Percentiles rank a stretch among this genome's conserved stretches.
phyloP scores from a whole-genome alignment of 2,329 filamentous ascomycete genomes.

The Aspergillus clavatus region DNA sequence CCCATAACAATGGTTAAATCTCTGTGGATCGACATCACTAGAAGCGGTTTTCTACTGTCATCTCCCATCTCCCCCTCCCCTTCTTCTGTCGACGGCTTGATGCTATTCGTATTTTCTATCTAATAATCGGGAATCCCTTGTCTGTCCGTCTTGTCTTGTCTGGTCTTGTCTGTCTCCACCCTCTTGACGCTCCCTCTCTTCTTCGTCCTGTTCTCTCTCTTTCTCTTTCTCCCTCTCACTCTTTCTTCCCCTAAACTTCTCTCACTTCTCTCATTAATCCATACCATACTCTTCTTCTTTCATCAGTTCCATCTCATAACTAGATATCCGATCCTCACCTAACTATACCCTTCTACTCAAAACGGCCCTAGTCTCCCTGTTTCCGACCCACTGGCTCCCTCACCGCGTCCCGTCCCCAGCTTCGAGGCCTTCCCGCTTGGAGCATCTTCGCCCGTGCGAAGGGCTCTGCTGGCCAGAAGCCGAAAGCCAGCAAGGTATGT shows the following conservation, averaged over 20 bases:
- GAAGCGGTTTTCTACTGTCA: neutral
- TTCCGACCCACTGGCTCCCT: constrained; percentile 4
- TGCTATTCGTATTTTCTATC: too few species aligned
- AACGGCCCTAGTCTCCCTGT: neutral
- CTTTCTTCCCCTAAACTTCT: constrained; percentile 8
- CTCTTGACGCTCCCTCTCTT: constrained; percentile 9
- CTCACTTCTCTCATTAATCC: constrained; percentile 3
- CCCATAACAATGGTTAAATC: neutral
- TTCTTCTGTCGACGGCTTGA: too few species aligned
- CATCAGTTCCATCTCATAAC: neutral
- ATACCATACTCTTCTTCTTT: neutral
- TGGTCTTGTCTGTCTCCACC: constrained; percentile 14
- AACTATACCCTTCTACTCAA: too few species aligned
- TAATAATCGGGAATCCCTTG: neutral
- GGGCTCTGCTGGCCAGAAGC: constrained; percentile 6
- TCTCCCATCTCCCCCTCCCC: neutral
- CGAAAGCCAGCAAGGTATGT: neutral
- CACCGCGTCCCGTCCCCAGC: constrained; percentile 9
- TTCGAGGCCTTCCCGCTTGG: constrained; percentile 14
- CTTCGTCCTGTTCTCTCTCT: constrained; percentile 6
- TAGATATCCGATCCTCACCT: too few species aligned
- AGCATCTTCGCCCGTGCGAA: constrained; percentile 14
- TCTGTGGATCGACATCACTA: too few species aligned
- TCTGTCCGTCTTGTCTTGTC: too few species aligned
- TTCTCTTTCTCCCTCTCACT: constrained; percentile 10